Evolutionary conservation across 768 basidiomycete species (phyloP).

Genomic region (Amanita polypyramis): DNA sequence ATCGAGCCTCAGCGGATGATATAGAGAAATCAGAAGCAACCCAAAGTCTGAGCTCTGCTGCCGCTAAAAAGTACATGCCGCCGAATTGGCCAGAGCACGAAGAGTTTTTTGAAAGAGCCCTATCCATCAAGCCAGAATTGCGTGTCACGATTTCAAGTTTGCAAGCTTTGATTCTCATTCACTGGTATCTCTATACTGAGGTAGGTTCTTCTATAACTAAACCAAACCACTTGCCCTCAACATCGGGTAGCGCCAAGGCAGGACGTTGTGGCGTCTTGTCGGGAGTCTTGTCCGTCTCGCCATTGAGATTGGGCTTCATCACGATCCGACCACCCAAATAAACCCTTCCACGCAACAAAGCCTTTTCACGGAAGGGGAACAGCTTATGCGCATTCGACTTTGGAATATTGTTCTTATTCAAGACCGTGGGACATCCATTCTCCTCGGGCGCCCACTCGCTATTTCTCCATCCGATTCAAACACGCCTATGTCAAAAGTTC

Average conservation of each 20-base stretch:
- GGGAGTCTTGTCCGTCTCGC: constrained; percentile 76
- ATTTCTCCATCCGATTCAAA: constrained; percentile 79
- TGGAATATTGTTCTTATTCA: constrained; percentile 83
- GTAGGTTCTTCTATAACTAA: constrained; percentile 25
- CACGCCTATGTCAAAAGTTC: constrained; percentile 57
- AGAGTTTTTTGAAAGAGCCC: constrained; percentile 75
- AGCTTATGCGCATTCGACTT: constrained; percentile 66
- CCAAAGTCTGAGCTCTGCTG: constrained; percentile 24
- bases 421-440: constrained; percentile 81
- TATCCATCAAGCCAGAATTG: constrained; percentile 71
- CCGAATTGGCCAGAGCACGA: constrained; percentile 70
- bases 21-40: constrained; percentile 28
- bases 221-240: neutral
- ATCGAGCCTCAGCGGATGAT: constrained; percentile 47
- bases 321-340: constrained; percentile 65
- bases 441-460: constrained; percentile 76
- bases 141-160: constrained; percentile 75
- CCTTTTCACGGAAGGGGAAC: constrained; percentile 66
- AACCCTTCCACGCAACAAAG: constrained; percentile 26
- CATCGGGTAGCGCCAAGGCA: constrained; percentile 64
- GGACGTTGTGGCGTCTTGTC: constrained; percentile 80
- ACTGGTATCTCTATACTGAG: constrained; percentile 88
- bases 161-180: constrained; percentile 74
- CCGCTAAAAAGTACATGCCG: constrained; percentile 54
- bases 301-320: constrained; percentile 79